Conservation (phyloP, 257 asterid genomes). For the Mitragyna speciosa region DNA sequence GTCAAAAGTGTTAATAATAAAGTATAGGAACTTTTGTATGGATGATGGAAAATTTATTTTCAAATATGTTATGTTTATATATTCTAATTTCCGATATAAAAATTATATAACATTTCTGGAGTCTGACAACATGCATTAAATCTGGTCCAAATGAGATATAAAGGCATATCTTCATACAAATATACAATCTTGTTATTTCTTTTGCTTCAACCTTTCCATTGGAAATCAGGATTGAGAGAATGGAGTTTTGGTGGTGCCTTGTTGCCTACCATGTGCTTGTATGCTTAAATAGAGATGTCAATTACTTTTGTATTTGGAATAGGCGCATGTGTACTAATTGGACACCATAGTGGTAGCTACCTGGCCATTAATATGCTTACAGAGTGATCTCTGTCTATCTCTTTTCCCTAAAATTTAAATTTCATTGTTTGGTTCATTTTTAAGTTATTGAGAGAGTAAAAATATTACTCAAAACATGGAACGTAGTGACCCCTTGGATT, state of each 20-base stretch:
- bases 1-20: not conserved
- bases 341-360: too few relatives aligned
- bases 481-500: too few relatives aligned
- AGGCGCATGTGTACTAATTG: too few relatives aligned
- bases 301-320: too few relatives aligned
- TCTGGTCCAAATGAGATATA: not conserved
- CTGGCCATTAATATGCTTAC: too few relatives aligned
- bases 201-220: not conserved
- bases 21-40: not conserved
- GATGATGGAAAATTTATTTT: not conserved
- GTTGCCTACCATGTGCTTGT: too few relatives aligned
- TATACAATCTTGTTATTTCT: not conserved
- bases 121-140: not conserved
- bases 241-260: not conserved
- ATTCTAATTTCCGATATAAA: not conserved
- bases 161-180: not conserved
- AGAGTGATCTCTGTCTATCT: too few relatives aligned
- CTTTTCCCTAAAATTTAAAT: too few relatives aligned
- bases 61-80: not conserved
- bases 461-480: too few relatives aligned
- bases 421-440: too few relatives aligned
- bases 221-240: not conserved
- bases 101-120: not conserved
- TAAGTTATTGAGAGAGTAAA: too few relatives aligned
- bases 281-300: too few relatives aligned